Evolutionary conservation across 1,284 basidiomycete species (phyloP).

Genomic region (Puccinia polysora): DNA sequence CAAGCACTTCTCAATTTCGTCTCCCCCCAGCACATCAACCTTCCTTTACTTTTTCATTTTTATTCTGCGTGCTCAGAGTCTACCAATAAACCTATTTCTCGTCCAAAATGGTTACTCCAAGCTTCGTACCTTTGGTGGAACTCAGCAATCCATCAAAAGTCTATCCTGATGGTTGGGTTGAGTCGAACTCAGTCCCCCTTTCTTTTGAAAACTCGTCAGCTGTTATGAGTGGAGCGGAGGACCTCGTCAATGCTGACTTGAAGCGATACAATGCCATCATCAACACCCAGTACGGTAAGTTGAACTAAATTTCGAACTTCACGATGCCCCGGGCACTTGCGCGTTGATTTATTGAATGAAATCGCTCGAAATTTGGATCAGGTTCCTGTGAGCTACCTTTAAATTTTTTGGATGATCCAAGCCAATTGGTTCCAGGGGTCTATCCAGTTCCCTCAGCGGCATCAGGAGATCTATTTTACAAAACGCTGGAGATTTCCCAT

Average conservation of each 20-base stretch:
- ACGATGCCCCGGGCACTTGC: background rate
- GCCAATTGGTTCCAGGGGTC: background rate
- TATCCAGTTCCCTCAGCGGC: background rate
- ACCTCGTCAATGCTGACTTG: background rate
- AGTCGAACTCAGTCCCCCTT: background rate
- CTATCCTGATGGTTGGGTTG: slow-evolving; percentile 1
- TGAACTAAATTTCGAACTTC: too few relatives aligned
- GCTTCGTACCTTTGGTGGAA: background rate
- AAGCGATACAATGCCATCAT: background rate
- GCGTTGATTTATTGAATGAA: background rate
- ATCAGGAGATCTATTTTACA: background rate
- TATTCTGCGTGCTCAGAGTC: too few relatives aligned
- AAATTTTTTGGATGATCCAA: slow-evolving; percentile 10
- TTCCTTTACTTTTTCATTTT: too few relatives aligned
- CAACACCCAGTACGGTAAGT: slow-evolving; percentile 15
- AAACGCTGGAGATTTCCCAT: background rate
- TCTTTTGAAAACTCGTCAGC: background rate
- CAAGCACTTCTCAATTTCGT: too few relatives aligned
- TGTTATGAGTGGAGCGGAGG: background rate
- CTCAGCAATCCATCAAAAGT: background rate
- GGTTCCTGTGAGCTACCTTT: background rate
- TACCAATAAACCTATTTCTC: too few relatives aligned
- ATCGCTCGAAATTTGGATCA: background rate
- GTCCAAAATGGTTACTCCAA: background rate
- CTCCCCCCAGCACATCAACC: too few relatives aligned